Base-by-base conservation (phyloP, 2,329 filamentous ascomycete genomes). In the Plectosphaerella sp. region DNA sequence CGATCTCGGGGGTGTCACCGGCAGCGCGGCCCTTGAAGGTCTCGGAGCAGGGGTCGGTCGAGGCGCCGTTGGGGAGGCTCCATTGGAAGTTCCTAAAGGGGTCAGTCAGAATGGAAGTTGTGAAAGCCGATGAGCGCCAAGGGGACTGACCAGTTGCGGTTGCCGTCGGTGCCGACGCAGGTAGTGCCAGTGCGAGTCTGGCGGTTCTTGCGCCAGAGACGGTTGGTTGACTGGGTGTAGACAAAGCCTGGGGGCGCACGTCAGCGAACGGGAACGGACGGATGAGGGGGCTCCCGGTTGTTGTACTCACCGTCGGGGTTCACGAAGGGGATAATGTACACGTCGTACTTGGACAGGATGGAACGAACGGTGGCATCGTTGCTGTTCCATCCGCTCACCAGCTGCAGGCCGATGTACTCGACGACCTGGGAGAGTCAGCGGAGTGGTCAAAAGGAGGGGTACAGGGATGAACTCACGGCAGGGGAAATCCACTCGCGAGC, bases 341-440 rank as follows among this genome's bases (percentile, higher is more conserved):
- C 79, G 69, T 85, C 82, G 62, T 79, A 82, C 48, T 71, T 75
- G 63, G 82, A 72, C 47, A 83, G 71, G 57, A 76, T 75, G 3
- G 47, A 37, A 4, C 63, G 66, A 10, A 71, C 66, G 35, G 33
- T 11, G 37, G 47, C 47, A 41, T 48, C 47, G 47, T 48, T 48
- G 47, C 62, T 60, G 35, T 52, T 58, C 54, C 76, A 75, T 50
- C 68, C 66, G 43, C 64, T 64, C 15, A 79, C 61, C 36, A 80
- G 64, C 20, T 64, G 62, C 52, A 68, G 71, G 18, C 72, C 69
- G 16, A 77, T 61, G 59, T 77, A 79, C 59, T 79, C 76, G 47
- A 68, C 65, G n/a, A 65, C 60, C 62, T 59, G 25, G 47, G 43
- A 64, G 9, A n/a, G 20, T 22, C 28, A 41, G 18, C 8, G 28